Percentiles rank a stretch among this genome's conserved stretches.
These are phyloP conservation scores for Leucosporidium yakuticum DNA, from an alignment of 768 basidiomycete species.

Conservation along the genomic window DNA sequence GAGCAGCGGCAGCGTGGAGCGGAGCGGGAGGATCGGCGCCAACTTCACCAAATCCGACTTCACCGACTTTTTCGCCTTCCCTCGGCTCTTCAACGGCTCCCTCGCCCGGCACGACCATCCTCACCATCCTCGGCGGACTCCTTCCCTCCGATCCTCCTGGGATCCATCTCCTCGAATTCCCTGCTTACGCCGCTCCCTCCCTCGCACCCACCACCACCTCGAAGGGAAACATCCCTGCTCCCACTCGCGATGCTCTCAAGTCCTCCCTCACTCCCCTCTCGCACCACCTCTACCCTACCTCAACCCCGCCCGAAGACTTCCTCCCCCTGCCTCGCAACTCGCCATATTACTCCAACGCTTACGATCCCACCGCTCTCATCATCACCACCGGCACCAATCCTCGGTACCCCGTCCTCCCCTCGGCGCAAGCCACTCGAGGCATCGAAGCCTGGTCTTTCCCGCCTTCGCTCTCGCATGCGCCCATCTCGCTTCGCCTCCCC, in stretches of 20 bases:
- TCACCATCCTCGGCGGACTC: slow-evolving; percentile 73
- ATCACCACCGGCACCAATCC: slow-evolving; percentile 53
- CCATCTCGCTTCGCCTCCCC: slow-evolving; percentile 34
- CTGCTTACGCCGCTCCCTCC: slow-evolving; percentile 44
- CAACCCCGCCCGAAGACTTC: slow-evolving; percentile 67
- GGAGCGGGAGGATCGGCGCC: too few relatives aligned
- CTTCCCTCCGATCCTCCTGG: slow-evolving; percentile 54
- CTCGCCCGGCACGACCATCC: slow-evolving; percentile 36
- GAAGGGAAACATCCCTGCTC: slow-evolving; percentile 23
- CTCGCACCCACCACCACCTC: slow-evolving; percentile 4
- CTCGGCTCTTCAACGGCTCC: neutral
- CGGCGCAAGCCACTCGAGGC: slow-evolving; percentile 48
- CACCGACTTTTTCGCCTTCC: neutral
- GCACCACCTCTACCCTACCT: slow-evolving; percentile 53
- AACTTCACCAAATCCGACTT: neutral
- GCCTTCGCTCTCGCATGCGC: slow-evolving; percentile 48
- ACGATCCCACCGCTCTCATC: slow-evolving; percentile 65
- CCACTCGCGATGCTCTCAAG: slow-evolving; percentile 59
- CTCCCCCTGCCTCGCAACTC: slow-evolving; percentile 62
- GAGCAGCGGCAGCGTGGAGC: too few relatives aligned
- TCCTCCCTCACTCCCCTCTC: slow-evolving; percentile 48
- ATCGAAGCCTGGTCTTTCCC: slow-evolving; percentile 67
- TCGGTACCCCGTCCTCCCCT: slow-evolving; percentile 36
- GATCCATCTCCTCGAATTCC: slow-evolving; percentile 63
- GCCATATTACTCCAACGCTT: slow-evolving; percentile 63